Base-by-base conservation (phyloP, 139 green algal species). In the Diplosphaera chodatii region DNA sequence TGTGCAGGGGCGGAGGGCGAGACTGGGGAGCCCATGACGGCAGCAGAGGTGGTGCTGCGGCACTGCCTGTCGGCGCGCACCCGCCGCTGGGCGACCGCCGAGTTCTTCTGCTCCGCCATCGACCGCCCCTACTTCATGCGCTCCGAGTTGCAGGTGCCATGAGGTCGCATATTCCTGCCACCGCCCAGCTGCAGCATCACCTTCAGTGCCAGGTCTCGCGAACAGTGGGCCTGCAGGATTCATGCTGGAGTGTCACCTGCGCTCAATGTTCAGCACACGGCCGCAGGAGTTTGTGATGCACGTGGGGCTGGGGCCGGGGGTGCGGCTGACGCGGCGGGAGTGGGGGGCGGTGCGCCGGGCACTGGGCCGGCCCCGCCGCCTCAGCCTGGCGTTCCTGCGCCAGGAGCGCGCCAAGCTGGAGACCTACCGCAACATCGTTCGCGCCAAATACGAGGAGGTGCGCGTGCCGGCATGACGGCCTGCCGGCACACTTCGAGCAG, bases 41-140 rank as follows among this genome's bases (percentile, higher is more conserved):
- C 69, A 4, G 67, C 55, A 28, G 89, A 94, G 77, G 37, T 72
- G 32, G 31, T 29, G 33, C 82, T 93, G 70, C 82, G 81, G 28
- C 86, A 87, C 74, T 78, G 66, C 66, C 80, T 94, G 55, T 68
- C 55, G 55, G 59, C 70, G 10, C 71, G 75, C 67, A 40, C 79
- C 40, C 79, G 84, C 33, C 78, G 85, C 13, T 94, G 86, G 86
- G 73, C 34, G 30, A 68, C 74, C 32, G 84, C 74, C 28, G 90
- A 95, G 83, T 95, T 87, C 67, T 86, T 86, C 62, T 91, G 84
- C 82, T 82, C 71, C 22, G 83, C 85, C 0, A 70, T 96, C 13
- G 90, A 96, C 80, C 80, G 86, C 3, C 89, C 89, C 59, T 93
- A 81, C 80, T 91, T 92, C 73, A 77, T 88, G 70, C 69, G 75